phyloP scores from a whole-genome alignment of 129 eudicot genomes.

The Centrapalus pauciflorus region DNA sequence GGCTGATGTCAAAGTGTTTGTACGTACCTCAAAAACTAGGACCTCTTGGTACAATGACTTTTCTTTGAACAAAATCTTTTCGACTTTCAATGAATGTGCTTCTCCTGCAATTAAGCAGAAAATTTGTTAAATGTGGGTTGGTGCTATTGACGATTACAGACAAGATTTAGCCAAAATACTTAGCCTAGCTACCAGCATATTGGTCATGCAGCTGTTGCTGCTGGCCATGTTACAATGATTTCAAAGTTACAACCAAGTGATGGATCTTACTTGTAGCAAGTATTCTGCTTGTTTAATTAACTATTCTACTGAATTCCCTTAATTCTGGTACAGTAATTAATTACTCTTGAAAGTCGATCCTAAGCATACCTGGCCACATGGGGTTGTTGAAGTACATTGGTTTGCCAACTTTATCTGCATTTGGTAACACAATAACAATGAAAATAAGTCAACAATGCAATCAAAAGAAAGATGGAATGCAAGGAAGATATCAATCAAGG shows the following conservation, averaged over 20 bases:
- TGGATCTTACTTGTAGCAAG: background rate
- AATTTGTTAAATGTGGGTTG: background rate
- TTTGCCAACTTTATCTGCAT: conserved; percentile 51
- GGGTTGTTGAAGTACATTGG: conserved; percentile 80
- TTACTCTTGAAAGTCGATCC: background rate
- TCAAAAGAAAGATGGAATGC: background rate
- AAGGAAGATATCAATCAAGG: background rate
- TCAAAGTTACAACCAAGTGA: background rate
- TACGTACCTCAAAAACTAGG: conserved; percentile 92
- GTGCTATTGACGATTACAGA: too few relatives aligned
- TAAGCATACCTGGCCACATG: conserved; percentile 90
- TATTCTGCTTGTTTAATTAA: background rate
- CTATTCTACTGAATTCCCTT: background rate
- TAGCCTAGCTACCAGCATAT: background rate
- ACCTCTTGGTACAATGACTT: conserved; percentile 86
- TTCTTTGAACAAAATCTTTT: conserved; percentile 63
- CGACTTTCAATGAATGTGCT: conserved; percentile 86
- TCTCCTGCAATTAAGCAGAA: conserved; percentile 62
- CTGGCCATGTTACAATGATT: background rate
- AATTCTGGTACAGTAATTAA: background rate
- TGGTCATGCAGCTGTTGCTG: background rate
- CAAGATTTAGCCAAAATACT: background rate
- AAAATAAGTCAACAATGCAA: background rate
- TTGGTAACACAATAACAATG: conserved; percentile 3
- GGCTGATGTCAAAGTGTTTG: background rate